These are phyloP conservation scores for Teunomyces stri DNA, from an alignment of 805 yeast genomes.

Conservation along the genomic window DNA sequence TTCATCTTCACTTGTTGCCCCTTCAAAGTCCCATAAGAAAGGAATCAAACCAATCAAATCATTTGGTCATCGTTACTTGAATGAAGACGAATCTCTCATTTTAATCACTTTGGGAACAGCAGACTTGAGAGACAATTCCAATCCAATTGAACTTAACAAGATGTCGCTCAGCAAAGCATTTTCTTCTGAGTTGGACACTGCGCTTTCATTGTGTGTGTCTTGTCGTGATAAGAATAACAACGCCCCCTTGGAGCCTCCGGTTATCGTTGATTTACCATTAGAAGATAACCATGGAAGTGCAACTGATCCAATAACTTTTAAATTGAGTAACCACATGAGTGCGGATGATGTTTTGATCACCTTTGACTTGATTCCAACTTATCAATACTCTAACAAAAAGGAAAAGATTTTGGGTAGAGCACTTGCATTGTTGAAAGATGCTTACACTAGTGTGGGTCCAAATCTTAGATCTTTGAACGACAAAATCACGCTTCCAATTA, in stretches of 20 bases:
- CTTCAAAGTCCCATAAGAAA: slow-evolving; percentile 17
- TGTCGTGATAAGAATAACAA: slow-evolving; percentile 30
- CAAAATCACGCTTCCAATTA: slow-evolving; percentile 67
- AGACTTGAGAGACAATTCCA: slow-evolving; percentile 58
- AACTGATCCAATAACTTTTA: slow-evolving; percentile 75
- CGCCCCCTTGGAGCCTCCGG: slow-evolving; percentile 49
- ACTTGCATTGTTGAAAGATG: slow-evolving; percentile 64
- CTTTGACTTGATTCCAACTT: slow-evolving; percentile 90
- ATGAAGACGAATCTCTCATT: slow-evolving; percentile 63
- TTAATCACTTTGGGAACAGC: slow-evolving; percentile 84
- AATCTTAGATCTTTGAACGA: slow-evolving; percentile 66
- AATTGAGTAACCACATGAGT: slow-evolving; percentile 44
- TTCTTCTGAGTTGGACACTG: slow-evolving; percentile 85
- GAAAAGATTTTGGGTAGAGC: slow-evolving; percentile 73
- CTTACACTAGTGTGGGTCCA: slow-evolving; percentile 65
- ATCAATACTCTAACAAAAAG: slow-evolving; percentile 46
- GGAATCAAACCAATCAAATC: slow-evolving; percentile 63
- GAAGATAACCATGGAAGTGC: slow-evolving; percentile 71
- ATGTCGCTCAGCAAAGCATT: slow-evolving; percentile 76
- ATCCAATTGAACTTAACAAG: slow-evolving; percentile 65
- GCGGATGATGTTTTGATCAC: slow-evolving; percentile 57
- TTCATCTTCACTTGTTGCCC: slow-evolving; percentile 13
- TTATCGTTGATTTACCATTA: slow-evolving; percentile 72
- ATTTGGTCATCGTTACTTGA: slow-evolving; percentile 78
- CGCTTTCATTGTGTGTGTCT: slow-evolving; percentile 67